Evolutionary conservation across 2,329 filamentous ascomycete genomes (phyloP), one percentile per base, ranked within the genome.

Genomic region (Stachybotrys chlorohalonatus): DNA sequence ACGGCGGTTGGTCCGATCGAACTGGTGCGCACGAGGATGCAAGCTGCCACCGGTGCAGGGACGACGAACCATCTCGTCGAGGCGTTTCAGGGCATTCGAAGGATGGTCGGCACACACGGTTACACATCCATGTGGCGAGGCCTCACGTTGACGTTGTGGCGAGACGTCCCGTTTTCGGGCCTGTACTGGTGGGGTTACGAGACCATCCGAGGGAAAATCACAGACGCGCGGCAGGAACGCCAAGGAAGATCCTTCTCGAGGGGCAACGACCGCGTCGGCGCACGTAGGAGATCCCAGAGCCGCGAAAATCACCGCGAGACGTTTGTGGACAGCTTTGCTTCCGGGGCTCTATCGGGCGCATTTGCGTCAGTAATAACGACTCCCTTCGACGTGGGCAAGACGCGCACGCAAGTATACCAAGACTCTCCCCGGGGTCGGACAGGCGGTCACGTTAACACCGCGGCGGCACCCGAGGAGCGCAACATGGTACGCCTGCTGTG

Each of bases 151-250:
- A 97, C 93, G 0, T 80, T 99, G 55, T 99, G 94, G 94, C 82
- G 94, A 59, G 94, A 99, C 66, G 94, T 97, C 0, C 94, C 94
- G 0, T 99, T 99, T 66, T 97, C 93, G 1, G 94, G 89, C 4
- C 81, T 99, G 49, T 99, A 99, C 75, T 99, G 94, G 94, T 95
- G 89, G 85, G 93, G 94, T 11, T 99, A 99, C 68, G 94, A 99
- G 74, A 84, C 82, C 16, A 85, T 93, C 54, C 84, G 91, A 53
- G 83, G 85, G 30, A 74, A 75, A 53, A 72, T 97, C 55, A 87
- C 85, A 1, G 85, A 92, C 61, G 72, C 83, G 51, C 84, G 91
- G 59, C 82, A 79, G 66, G 73, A 75, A 52, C 67, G 71, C 30
- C 69, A 74, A 31, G 78, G 77, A 1, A 72, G 73, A 42, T 62